Evolutionary conservation across 768 basidiomycete genomes (phyloP).

Genomic region (Termitomyces sp.): DNA sequence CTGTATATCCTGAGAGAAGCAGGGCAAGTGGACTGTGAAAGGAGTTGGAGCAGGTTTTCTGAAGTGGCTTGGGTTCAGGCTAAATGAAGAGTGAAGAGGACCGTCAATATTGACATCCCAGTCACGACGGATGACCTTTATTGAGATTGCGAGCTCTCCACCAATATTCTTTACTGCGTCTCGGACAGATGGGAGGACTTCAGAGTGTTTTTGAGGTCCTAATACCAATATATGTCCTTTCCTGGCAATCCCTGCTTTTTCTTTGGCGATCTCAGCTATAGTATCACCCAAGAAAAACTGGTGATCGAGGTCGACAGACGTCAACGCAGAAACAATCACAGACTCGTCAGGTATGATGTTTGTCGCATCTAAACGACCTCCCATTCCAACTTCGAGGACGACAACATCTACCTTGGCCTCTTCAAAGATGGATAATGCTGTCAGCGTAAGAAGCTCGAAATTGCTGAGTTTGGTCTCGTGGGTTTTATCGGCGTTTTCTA

Average conservation of each 20-base stretch:
- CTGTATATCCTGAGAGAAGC: conserved; percentile 40
- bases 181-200: conserved; percentile 44
- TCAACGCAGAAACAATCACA: conserved; percentile 78
- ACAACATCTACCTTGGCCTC: conserved; percentile 67
- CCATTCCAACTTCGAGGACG: conserved; percentile 94
- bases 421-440: conserved; percentile 78
- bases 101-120: conserved; percentile 36
- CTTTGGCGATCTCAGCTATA: conserved; percentile 65
- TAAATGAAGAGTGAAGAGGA: conserved; percentile 23
- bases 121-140: conserved; percentile 30
- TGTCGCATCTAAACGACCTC: conserved; percentile 89
- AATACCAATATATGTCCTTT: conserved; percentile 59
- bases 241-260: conserved; percentile 83
- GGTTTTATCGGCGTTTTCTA: conserved; percentile 46
- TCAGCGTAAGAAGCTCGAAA: conserved; percentile 86
- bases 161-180: conserved; percentile 38
- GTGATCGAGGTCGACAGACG: conserved; percentile 90
- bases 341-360: conserved; percentile 74
- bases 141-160: conserved; percentile 36
- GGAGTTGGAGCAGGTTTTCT: conserved; percentile 35
- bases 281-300: conserved; percentile 84
- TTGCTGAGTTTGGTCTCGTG: conserved; percentile 49
- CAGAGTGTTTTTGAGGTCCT: conserved; percentile 54
- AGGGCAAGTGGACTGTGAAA: conserved; percentile 39
- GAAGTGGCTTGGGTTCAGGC: conserved; percentile 25